Conservation (phyloP, 495 filamentous ascomycete genomes). For the Penicillium goetzii region DNA sequence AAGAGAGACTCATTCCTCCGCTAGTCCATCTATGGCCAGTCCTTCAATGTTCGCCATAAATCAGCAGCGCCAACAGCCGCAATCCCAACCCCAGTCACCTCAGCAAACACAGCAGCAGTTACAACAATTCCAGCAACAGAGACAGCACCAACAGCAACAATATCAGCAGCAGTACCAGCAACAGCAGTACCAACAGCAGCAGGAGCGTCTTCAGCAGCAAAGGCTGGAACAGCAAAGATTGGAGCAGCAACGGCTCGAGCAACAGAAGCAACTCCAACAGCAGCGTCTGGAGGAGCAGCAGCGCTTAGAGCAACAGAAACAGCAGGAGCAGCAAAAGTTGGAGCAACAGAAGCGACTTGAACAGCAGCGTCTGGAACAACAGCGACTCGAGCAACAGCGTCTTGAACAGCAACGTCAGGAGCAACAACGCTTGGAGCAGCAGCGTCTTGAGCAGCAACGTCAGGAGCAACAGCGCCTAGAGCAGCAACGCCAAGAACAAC, state of each 20-base stretch:
- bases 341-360: slow-evolving; percentile 20
- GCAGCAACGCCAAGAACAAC: slow-evolving; percentile 23
- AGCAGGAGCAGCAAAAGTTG: slow-evolving; percentile 23
- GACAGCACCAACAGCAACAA: slow-evolving; percentile 34
- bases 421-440: slow-evolving; percentile 20
- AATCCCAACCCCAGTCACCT: slow-evolving; percentile 39
- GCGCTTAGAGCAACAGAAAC: slow-evolving; percentile 27
- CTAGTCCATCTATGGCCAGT: slow-evolving; percentile 35
- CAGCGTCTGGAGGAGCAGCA: slow-evolving; percentile 31
- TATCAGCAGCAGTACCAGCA: slow-evolving; percentile 24
- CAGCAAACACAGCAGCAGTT: slow-evolving; percentile 38
- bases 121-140: slow-evolving; percentile 33
- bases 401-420: slow-evolving; percentile 26
- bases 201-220: slow-evolving; percentile 22
- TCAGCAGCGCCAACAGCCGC: slow-evolving; percentile 35
- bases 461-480: slow-evolving; percentile 25
- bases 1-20: slow-evolving; percentile 34
- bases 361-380: slow-evolving; percentile 18
- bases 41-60: slow-evolving; percentile 35
- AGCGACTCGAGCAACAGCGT: slow-evolving; percentile 19
- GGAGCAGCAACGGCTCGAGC: slow-evolving; percentile 26
- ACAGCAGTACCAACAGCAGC: slow-evolving; percentile 30
- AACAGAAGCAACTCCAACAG: slow-evolving; percentile 24
- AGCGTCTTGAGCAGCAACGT: slow-evolving; percentile 15
- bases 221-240: slow-evolving; percentile 25